phyloP scores from a whole-genome alignment of 2,329 filamentous ascomycete genomes.

The Ophiostoma angusticollis region DNA sequence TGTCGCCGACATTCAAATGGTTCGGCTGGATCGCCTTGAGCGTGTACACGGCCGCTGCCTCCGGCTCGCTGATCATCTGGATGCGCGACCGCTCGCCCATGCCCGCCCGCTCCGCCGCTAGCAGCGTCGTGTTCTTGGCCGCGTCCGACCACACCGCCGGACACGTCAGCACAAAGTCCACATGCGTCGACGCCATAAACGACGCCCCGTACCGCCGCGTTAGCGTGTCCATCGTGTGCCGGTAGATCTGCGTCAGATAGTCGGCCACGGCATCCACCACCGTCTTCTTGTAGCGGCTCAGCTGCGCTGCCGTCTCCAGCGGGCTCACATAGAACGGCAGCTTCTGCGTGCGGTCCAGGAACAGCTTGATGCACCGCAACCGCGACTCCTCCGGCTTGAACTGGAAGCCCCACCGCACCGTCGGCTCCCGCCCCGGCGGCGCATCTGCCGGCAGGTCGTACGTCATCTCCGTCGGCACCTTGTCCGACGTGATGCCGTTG shows the following conservation, averaged over 20 bases:
- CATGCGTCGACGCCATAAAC: conserved; percentile 63
- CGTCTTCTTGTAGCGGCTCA: conserved; percentile 62
- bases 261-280: conserved; percentile 70
- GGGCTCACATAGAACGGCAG: conserved; percentile 70
- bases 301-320: conserved; percentile 61
- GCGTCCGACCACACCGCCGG: conserved; percentile 77
- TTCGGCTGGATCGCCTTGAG: conserved; percentile 69
- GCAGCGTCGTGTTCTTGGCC: conserved; percentile 70
- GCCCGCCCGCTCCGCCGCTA: conserved; percentile 64
- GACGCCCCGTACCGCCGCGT: conserved; percentile 62
- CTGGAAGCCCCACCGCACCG: conserved; percentile 68
- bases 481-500: conserved; percentile 78
- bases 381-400: conserved; percentile 66
- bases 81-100: conserved; percentile 60
- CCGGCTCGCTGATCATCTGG: conserved; percentile 69
- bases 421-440: conserved; percentile 29
- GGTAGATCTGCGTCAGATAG: conserved; percentile 63
- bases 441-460: conserved; percentile 33
- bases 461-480: conserved; percentile 70
- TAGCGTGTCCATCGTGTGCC: conserved; percentile 67
- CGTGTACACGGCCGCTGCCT: conserved; percentile 69
- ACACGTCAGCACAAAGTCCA: conserved; percentile 69
- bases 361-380: conserved; percentile 72
- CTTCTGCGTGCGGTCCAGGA: conserved; percentile 68
- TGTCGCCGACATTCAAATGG: conserved; percentile 54